Evolutionary conservation across 2,329 filamentous ascomycete species (phyloP), one percentile per base, ranked within the genome.

Genomic region (Penicillium sp.): DNA sequence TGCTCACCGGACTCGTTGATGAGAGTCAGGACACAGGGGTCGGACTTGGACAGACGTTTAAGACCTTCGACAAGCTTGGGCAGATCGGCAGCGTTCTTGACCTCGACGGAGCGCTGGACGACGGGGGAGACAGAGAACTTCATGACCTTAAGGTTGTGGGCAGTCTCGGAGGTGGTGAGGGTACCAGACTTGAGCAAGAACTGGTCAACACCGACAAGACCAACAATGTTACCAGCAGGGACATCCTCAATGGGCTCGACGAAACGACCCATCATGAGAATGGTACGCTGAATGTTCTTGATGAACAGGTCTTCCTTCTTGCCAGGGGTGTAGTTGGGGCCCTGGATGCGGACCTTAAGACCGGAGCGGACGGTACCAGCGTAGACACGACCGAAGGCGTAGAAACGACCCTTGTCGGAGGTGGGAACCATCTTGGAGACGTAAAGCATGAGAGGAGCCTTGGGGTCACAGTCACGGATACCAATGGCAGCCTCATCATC

Each of bases 101-200:
- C 94, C 85, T 97, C 92, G 77, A 99, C 95, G 82, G 95, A 97
- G 74, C 94, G 94, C 85, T 91, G 94, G 71, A 99, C 95, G 84
- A 99, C 95, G 76, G 95, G 95, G 65, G 95, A 98, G 81, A 99
- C 95, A 78, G 95, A 99, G 91, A 99, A 99, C 88, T 97, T 98
- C 95, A 99, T 99, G 85, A 99, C 95, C 91, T 98, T 98, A 78
- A 99, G 86, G 90, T 99, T 99, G 91, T 99, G 95, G 80, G 95
- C 94, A 70, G 92, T 96, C 73, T 99, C 95, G 79, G 87, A 90
- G 80, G 94, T 98, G 84, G 93, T 97, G 76, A 99, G 91, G 77
- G 95, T 99, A 91, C 95, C 95, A 81, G 95, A 98, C 91, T 99
- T 99, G 87, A 99, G 93, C 87, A 99, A 87, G 92, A 98, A 99